These are phyloP conservation scores for Rhodofomes roseus DNA, from an alignment of 1,284 basidiomycete genomes.

Conservation along the genomic window DNA sequence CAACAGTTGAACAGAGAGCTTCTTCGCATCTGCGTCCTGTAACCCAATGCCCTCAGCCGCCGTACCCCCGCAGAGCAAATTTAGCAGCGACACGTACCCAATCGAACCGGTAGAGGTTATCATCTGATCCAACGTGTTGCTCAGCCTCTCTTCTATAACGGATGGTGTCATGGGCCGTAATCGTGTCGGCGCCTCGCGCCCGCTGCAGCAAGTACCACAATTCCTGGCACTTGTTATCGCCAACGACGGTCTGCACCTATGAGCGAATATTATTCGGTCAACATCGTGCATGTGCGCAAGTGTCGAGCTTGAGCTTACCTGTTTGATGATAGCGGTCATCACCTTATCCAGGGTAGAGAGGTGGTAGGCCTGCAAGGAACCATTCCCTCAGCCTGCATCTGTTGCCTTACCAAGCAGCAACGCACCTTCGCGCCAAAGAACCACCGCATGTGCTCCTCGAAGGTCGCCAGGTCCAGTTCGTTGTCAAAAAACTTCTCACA, in stretches of 20 bases:
- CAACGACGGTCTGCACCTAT: conserved; percentile 82
- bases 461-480: conserved; percentile 86
- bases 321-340: conserved; percentile 84
- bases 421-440: conserved; percentile 94
- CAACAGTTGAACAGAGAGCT: conserved; percentile 76
- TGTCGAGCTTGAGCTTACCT: conserved; percentile 48
- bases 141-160: conserved; percentile 91
- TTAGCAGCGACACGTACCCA: conserved; percentile 60
- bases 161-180: conserved; percentile 78
- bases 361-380: conserved; percentile 61
- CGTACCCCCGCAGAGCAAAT: not conserved
- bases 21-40: conserved; percentile 60
- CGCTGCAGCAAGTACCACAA: conserved; percentile 62
- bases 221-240: conserved; percentile 72
- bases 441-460: conserved; percentile 94
- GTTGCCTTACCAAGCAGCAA: conserved; percentile 13
- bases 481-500: conserved; percentile 92
- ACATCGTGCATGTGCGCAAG: not conserved
- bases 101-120: conserved; percentile 89
- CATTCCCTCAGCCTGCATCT: not conserved
- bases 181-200: conserved; percentile 44
- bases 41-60: not conserved
- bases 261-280: conserved; percentile 3
- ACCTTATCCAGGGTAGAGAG: conserved; percentile 93
- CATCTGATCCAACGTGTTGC: conserved; percentile 80